phyloP scores from a whole-genome alignment of 495 filamentous ascomycete genomes.

The Neurospora sp. region DNA sequence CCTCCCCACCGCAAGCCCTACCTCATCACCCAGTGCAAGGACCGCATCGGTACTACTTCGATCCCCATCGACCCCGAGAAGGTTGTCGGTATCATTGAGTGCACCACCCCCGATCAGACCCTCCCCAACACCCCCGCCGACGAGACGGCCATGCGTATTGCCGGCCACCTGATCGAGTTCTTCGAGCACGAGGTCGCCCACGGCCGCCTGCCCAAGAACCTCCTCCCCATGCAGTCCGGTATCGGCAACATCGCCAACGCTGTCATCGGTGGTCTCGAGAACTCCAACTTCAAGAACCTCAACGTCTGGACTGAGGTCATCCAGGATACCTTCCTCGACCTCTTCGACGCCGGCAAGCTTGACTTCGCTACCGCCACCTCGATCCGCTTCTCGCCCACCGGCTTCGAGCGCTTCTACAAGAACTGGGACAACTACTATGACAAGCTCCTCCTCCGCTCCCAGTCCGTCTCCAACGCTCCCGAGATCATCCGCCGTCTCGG shows the following conservation, averaged over 20 bases:
- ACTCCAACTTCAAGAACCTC: constrained; percentile 78
- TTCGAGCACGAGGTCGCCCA: constrained; percentile 67
- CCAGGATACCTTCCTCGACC: constrained; percentile 87
- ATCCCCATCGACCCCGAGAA: constrained; percentile 87
- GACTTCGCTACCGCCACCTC: constrained; percentile 90
- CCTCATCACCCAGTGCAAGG: constrained; percentile 66
- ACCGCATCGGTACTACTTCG: constrained; percentile 73
- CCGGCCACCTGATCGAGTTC: constrained; percentile 77
- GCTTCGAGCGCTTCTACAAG: constrained; percentile 87
- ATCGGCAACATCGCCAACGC: constrained; percentile 95
- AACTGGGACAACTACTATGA: constrained; percentile 71
- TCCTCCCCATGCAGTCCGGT: constrained; percentile 78
- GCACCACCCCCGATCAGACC: constrained; percentile 76
- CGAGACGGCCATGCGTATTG: constrained; percentile 60
- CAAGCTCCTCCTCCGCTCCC: constrained; percentile 79
- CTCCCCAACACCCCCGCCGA: constrained; percentile 68
- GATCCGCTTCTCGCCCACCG: constrained; percentile 83
- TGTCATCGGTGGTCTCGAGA: constrained; percentile 74
- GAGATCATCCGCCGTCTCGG: constrained; percentile 87
- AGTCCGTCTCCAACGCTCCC: constrained; percentile 86
- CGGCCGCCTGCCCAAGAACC: constrained; percentile 65
- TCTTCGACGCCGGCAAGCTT: constrained; percentile 82
- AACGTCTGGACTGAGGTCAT: constrained; percentile 93
- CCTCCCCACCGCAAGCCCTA: constrained; percentile 79
- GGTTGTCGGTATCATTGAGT: constrained; percentile 79